Base-by-base conservation (phyloP, 2,329 filamentous ascomycete genomes). In the Fusarium sp. region DNA sequence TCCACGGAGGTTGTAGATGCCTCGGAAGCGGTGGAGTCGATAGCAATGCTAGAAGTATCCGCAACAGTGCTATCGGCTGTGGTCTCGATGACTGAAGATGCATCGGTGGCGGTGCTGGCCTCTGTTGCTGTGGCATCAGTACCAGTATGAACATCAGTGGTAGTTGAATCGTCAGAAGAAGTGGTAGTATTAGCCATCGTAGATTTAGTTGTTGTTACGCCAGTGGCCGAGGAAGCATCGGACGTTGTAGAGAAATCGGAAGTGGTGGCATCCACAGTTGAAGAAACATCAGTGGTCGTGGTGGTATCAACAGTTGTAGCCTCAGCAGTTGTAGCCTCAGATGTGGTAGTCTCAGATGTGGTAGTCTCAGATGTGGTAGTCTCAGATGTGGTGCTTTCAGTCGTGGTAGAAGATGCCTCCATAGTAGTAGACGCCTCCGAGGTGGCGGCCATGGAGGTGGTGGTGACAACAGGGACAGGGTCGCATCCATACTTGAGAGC, bases 401-500 rank as follows among this genome's bases (percentile, higher is more conserved):
- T 53, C 3, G 42, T 32, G 11, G 61, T 51, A 15, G 53, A 26
- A 48, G 15, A 44, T 32, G 13, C 7, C 34, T 26, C 34, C 5
- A 45, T 46, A n/a, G 41, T 62, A 15, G 62, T 53, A 35, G 60
- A 48, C 36, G 49, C 41, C 26, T 60, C 50, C 0, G 56, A 56
- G 7, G 64, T 64, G 7, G 54, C 61, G 25, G 46, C 44, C 13
- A 55, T 28, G 29, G 55, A 42, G 26, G 63, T 67, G 13, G 70
- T 67, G 13, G 67, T 69, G 25, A 65, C 55, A 24, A 68, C 69
- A 25, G 72, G 68, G 9, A 71, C 66, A 8, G 69, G 52, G 32
- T 70, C 69, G 53, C 77, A 79, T 43, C 75, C 78, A 42, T 75
- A 76, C 55, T 70, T 52, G 42, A 81, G 70, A 9, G 76, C 75